These are phyloP conservation scores for Dalbergia cultrata DNA, from an alignment of 306 rosid genomes.

Conservation along the genomic window DNA sequence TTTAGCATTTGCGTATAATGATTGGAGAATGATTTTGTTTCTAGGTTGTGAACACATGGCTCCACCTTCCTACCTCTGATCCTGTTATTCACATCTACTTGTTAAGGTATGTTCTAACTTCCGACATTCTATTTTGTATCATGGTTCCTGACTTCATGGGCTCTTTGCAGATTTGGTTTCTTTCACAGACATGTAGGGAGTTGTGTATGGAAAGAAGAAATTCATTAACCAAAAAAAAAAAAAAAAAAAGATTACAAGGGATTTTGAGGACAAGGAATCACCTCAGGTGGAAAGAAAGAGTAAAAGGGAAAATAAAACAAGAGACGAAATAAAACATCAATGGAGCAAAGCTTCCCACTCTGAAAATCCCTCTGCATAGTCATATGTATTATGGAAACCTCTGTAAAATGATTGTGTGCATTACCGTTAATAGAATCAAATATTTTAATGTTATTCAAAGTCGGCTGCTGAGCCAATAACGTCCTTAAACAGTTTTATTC, in stretches of 20 bases:
- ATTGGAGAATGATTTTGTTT: constrained; percentile 14
- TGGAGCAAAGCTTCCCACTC: not conserved
- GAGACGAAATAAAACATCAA: not conserved
- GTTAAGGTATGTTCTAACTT: constrained; percentile 40
- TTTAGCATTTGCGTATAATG: constrained; percentile 10
- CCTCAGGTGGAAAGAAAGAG: not conserved
- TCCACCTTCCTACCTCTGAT: not conserved
- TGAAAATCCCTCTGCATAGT: not conserved
- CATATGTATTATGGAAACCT: constrained; percentile 1
- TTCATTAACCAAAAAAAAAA: not conserved
- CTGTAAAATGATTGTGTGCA: not conserved
- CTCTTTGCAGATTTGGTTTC: not conserved
- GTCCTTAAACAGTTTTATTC: not conserved
- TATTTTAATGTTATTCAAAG: not conserved
- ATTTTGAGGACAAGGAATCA: constrained; percentile 7
- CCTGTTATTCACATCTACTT: not conserved
- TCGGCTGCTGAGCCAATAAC: not conserved
- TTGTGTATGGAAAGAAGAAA: not conserved
- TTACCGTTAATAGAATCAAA: not conserved
- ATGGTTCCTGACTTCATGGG: not conserved
- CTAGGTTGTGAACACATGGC: constrained; percentile 24
- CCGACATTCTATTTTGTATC: constrained; percentile 7
- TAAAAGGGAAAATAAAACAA: not conserved
- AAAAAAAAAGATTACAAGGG: not conserved
- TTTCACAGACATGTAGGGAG: not conserved